Percentiles rank a stretch among this genome's conserved stretches.
Evolutionary conservation across 1,284 basidiomycete species (phyloP).

Genomic region (Phenoliferia sp.): DNA sequence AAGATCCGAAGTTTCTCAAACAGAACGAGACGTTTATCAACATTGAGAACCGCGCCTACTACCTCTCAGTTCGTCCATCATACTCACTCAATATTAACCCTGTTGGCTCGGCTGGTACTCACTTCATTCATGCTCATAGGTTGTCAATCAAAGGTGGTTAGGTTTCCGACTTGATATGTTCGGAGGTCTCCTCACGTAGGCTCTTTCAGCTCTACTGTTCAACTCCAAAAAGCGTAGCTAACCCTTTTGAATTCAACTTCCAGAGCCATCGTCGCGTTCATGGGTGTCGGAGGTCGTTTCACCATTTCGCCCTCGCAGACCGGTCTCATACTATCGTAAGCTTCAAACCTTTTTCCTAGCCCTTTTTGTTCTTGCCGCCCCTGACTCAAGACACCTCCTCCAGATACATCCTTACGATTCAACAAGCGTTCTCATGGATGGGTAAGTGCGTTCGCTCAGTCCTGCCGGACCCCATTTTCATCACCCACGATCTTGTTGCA

Average conservation of each 20-base stretch:
- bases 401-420: slow-evolving; percentile 60
- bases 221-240: no score
- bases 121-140: not conserved
- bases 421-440: slow-evolving; percentile 69
- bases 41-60: slow-evolving; percentile 48
- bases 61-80: slow-evolving; percentile 31
- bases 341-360: no score
- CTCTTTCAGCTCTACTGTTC: no score
- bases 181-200: slow-evolving; percentile 27
- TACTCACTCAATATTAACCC: not conserved
- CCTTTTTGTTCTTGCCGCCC: no score
- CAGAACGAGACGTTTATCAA: slow-evolving; percentile 32
- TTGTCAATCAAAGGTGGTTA: slow-evolving; percentile 35
- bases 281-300: slow-evolving; percentile 16
- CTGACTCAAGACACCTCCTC: no score
- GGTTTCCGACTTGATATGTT: slow-evolving; percentile 46
- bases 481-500: not conserved
- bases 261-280: slow-evolving; percentile 3
- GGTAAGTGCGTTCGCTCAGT: slow-evolving; percentile 42
- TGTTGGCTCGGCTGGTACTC: not conserved
- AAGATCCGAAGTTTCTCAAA: slow-evolving; percentile 13
- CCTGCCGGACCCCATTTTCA: not conserved
- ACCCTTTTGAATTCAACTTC: not conserved
- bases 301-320: slow-evolving; percentile 67
- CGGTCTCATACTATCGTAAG: slow-evolving; percentile 60